Percentiles rank a stretch among this genome's conserved stretches.
phyloP scores from a whole-genome alignment of 441 rosid species.

The Erysimum pusillum region DNA sequence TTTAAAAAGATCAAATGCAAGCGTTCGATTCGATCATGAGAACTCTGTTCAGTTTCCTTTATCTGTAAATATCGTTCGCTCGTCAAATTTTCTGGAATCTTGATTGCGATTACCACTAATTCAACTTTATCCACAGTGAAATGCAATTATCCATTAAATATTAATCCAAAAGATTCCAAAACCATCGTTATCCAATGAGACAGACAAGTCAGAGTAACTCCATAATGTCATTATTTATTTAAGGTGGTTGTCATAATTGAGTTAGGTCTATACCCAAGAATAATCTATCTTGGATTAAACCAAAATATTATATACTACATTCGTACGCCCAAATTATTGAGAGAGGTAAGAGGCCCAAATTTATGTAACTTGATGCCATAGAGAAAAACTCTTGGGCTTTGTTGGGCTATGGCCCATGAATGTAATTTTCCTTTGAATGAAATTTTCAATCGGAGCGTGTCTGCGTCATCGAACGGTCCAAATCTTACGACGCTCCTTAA shows the following conservation, averaged over 20 bases:
- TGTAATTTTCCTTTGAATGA: not conserved
- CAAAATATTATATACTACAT: not conserved
- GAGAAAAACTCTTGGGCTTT: no score
- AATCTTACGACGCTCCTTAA: constrained; percentile 31
- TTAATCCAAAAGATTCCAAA: constrained; percentile 21
- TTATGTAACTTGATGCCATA: not conserved
- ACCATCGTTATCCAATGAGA: constrained; percentile 36
- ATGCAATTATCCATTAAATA: not conserved
- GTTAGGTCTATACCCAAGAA: not conserved
- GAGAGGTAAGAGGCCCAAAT: no score
- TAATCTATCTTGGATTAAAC: not conserved
- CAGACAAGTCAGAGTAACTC: constrained; percentile 39
- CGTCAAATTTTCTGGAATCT: not conserved
- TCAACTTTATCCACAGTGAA: constrained; percentile 30
- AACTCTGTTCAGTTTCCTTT: constrained; percentile 22
- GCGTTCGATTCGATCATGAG: constrained; percentile 19
- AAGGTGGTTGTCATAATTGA: constrained; percentile 13
- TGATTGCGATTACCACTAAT: constrained; percentile 26
- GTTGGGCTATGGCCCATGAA: constrained; percentile 1
- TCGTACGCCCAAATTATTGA: not conserved
- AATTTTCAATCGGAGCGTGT: constrained; percentile 62
- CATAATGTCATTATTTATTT: not conserved
- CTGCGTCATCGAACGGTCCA: constrained; percentile 42
- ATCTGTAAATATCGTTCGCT: not conserved
- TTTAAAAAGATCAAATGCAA: constrained; percentile 15